These are phyloP conservation scores for Anethum foeniculum DNA, from an alignment of 140 eudicot genomes.

Conservation along the genomic window DNA sequence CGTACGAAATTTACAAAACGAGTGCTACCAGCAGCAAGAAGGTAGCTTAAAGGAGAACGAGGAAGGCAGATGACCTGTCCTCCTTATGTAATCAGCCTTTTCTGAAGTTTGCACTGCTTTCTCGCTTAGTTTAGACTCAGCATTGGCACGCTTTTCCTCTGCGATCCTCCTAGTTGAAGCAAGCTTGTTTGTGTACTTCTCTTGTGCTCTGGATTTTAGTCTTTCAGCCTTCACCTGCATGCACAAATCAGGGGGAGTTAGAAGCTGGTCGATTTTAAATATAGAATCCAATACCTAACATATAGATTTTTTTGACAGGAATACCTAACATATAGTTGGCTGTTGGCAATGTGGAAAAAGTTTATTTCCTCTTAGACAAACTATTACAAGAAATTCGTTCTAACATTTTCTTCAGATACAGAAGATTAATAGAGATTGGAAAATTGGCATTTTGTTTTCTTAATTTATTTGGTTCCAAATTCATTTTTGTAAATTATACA, in stretches of 20 bases:
- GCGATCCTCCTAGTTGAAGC: constrained; percentile 77
- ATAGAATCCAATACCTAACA: not conserved
- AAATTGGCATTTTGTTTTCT: not conserved
- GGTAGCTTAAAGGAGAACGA: constrained; percentile 78
- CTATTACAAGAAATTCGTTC: not conserved
- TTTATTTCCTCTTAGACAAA: not conserved
- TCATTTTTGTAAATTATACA: not conserved
- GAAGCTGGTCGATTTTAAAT: not conserved
- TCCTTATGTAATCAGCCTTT: constrained; percentile 79
- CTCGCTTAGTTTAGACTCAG: constrained; percentile 71
- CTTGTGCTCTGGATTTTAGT: constrained; percentile 74
- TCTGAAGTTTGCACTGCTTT: constrained; percentile 72
- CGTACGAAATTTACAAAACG: not conserved
- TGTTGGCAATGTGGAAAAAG: not conserved
- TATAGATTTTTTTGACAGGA: not conserved
- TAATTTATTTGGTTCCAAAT: not conserved
- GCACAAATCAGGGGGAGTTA: not conserved
- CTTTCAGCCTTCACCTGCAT: constrained; percentile 82
- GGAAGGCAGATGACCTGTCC: constrained; percentile 87
- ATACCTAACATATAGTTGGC: not conserved
- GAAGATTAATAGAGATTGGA: not conserved
- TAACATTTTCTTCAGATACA: not conserved
- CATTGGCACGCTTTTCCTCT: constrained; percentile 82
- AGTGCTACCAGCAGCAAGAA: constrained; percentile 63
- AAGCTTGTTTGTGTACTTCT: constrained; percentile 63